Percentiles rank a stretch among this genome's conserved stretches.
Conservation (phyloP, 2,329 filamentous ascomycete genomes). For the Penicillium sp. region DNA sequence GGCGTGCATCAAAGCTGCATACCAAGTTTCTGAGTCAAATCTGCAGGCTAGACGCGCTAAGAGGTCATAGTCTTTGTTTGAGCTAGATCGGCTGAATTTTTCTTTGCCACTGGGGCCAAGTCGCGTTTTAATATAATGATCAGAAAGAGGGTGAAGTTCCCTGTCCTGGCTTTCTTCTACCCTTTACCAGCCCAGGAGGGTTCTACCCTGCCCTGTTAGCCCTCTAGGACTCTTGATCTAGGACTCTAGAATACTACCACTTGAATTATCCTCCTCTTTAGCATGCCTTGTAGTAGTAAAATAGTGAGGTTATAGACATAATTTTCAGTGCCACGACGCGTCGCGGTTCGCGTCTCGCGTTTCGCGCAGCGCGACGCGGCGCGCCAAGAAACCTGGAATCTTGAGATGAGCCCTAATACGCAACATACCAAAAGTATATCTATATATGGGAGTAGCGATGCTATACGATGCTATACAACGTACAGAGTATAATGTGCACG, state of each 20-base stretch:
- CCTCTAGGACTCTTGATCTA: constrained; percentile 8
- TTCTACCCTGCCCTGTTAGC: constrained; percentile 6
- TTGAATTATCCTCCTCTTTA: not conserved
- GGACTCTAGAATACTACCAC: not conserved
- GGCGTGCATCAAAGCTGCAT: constrained; percentile 8
- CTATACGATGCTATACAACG: too few relatives aligned
- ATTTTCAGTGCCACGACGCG: not conserved
- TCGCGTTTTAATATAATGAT: constrained; percentile 20
- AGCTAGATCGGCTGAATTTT: not conserved
- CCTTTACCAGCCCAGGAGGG: constrained; percentile 17
- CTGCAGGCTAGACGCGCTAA: not conserved
- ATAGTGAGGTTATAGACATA: not conserved
- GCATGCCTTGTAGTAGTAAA: not conserved
- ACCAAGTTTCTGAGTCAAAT: not conserved
- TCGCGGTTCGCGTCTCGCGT: not conserved
- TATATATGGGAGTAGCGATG: too few relatives aligned
- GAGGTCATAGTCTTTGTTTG: not conserved
- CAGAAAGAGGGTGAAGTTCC: constrained; percentile 3
- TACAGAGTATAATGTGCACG: not conserved
- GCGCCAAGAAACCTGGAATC: not conserved
- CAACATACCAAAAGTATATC: not conserved
- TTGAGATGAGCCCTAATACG: not conserved
- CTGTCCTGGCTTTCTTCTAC: constrained; percentile 4
- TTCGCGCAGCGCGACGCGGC: not conserved
- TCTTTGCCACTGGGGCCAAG: constrained; percentile 1